phyloP scores from a whole-genome alignment of 2,329 filamentous ascomycete species.

The Colletotrichum kahawae region DNA sequence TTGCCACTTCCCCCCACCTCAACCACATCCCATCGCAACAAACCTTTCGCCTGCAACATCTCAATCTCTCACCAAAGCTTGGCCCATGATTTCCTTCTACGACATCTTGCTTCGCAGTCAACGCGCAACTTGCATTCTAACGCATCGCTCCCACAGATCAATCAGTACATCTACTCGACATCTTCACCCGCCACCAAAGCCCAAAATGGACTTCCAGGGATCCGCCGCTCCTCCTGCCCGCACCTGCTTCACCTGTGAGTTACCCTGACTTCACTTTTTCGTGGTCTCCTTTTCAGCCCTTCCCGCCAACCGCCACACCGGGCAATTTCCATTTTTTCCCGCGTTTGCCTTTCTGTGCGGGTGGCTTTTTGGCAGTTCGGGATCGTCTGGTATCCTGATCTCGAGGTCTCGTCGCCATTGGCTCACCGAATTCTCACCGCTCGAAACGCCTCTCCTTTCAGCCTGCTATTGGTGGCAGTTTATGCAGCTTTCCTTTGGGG shows the following conservation, averaged over 20 bases:
- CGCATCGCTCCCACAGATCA: neutral
- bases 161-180: neutral
- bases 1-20: conserved; percentile 22
- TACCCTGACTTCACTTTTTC: conserved; percentile 9
- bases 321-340: neutral
- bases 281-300: neutral
- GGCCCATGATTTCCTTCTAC: neutral
- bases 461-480: conserved; percentile 5
- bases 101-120: neutral
- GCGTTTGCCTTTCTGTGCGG: conserved; percentile 1
- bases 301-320: neutral
- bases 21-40: conserved; percentile 4
- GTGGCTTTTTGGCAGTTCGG: conserved; percentile 3
- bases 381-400: neutral
- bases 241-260: conserved; percentile 59
- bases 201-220: conserved; percentile 39
- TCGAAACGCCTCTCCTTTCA: neutral
- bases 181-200: conserved; percentile 7
- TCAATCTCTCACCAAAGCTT: conserved; percentile 9
- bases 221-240: conserved; percentile 33
- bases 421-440: conserved; percentile 1
- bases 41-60: neutral
- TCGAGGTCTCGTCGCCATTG: neutral
- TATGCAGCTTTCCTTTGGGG: neutral
- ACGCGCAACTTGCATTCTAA: neutral